A percentile compares a stretch with the other conserved stretches of the same genome.
Conservation (phyloP, 805 yeast genomes). For the Metschnikowia anglica region DNA sequence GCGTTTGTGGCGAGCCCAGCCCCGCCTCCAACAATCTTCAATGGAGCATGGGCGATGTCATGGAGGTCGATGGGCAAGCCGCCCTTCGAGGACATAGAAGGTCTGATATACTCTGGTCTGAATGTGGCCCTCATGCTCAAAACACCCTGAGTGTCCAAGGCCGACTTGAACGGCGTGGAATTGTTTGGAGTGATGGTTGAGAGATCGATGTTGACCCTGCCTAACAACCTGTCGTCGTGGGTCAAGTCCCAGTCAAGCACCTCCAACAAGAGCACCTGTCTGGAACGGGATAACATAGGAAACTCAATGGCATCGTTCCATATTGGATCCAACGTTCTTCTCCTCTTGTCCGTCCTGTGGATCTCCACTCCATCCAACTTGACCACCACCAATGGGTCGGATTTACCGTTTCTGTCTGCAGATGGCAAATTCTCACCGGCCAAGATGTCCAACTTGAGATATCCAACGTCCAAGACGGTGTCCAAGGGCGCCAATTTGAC, state of each 20-base stretch:
- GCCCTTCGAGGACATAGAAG: constrained; percentile 44
- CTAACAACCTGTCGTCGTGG: constrained; percentile 63
- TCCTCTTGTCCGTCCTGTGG: constrained; percentile 58
- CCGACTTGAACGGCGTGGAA: constrained; percentile 46
- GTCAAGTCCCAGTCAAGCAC: constrained; percentile 80
- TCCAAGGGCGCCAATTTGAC: constrained; percentile 56
- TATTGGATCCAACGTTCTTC: constrained; percentile 67
- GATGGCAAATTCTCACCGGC: constrained; percentile 54
- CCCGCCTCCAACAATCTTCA: constrained; percentile 45
- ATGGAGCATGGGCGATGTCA: constrained; percentile 45
- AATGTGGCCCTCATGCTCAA: constrained; percentile 55
- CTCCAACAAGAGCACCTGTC: constrained; percentile 47
- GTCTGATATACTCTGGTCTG: constrained; percentile 65
- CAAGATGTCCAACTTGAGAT: constrained; percentile 53
- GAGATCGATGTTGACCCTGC: constrained; percentile 51
- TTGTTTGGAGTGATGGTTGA: constrained; percentile 47
- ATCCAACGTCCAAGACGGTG: constrained; percentile 67
- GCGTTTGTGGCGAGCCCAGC: constrained; percentile 44
- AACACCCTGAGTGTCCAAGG: constrained; percentile 64
- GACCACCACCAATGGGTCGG: constrained; percentile 68
- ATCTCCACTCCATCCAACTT: constrained; percentile 52
- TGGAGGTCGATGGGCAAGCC: constrained; percentile 44
- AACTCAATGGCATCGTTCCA: constrained; percentile 71
- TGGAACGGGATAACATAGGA: constrained; percentile 62
- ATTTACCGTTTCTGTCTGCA: constrained; percentile 71